Conservation (phyloP, 768 basidiomycete species). For the Boletus edulis region DNA sequence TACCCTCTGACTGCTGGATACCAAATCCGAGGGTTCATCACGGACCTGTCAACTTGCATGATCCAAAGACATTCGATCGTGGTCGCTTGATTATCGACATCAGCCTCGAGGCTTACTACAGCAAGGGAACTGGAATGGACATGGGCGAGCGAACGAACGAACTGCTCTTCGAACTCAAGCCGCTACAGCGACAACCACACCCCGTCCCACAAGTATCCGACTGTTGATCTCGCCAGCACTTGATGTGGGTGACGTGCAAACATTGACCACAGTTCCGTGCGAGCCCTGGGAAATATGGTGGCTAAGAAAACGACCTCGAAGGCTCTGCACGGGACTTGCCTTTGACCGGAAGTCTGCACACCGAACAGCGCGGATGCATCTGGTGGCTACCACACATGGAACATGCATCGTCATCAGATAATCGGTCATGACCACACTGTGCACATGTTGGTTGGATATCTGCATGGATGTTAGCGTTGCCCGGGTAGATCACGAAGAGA, state of each 20-base stretch:
- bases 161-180: slow-evolving; percentile 4
- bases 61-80: too few relatives aligned
- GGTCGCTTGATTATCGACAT: too few relatives aligned
- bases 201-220: slow-evolving; percentile 61
- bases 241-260: slow-evolving; percentile 62
- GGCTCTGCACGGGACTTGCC: slow-evolving; percentile 38
- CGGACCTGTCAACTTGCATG: too few relatives aligned
- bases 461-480: slow-evolving; percentile 19
- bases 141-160: slow-evolving; percentile 14
- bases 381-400: slow-evolving; percentile 41
- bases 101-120: neutral
- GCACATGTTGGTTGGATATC: slow-evolving; percentile 50
- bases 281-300: slow-evolving; percentile 43
- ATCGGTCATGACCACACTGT: slow-evolving; percentile 38
- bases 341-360: slow-evolving; percentile 76
- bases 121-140: neutral
- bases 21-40: too few relatives aligned
- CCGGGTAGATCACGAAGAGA: neutral
- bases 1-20: too few relatives aligned
- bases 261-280: slow-evolving; percentile 61
- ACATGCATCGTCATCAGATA: slow-evolving; percentile 39
- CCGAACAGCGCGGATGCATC: slow-evolving; percentile 55
- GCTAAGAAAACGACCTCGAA: neutral
- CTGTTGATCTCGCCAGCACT: slow-evolving; percentile 50
- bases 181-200: slow-evolving; percentile 61